Evolutionary conservation across 2,329 filamentous ascomycete species (phyloP).

Genomic region (Talaromyces verruculosus): DNA sequence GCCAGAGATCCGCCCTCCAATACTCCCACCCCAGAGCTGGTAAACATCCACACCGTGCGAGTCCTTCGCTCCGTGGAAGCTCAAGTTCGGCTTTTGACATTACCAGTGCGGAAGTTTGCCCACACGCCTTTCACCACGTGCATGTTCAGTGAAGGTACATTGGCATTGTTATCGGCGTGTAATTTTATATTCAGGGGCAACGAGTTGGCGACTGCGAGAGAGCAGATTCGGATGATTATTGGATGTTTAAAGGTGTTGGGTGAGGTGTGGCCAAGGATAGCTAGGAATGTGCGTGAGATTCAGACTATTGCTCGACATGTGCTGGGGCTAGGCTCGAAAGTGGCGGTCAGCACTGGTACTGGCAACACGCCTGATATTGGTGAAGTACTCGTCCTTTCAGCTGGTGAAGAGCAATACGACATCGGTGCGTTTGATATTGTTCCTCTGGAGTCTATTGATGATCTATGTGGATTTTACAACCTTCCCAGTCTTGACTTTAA

Average conservation of each 20-base stretch:
- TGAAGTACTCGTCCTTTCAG: not conserved
- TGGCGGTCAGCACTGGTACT: not conserved
- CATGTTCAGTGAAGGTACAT: constrained; percentile 43
- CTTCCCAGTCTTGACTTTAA: not conserved
- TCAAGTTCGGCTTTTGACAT: constrained; percentile 41
- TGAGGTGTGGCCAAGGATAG: constrained; percentile 40
- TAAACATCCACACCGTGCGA: constrained; percentile 44
- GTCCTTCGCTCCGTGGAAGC: constrained; percentile 41
- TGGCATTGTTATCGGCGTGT: constrained; percentile 38
- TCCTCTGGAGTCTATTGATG: constrained; percentile 23
- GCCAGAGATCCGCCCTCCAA: constrained; percentile 12
- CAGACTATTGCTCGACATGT: constrained; percentile 42
- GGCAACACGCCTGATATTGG: not conserved
- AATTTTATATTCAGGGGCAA: constrained; percentile 35
- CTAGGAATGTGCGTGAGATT: constrained; percentile 41
- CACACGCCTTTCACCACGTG: constrained; percentile 46
- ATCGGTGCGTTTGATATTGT: constrained; percentile 17
- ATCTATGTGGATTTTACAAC: constrained; percentile 27
- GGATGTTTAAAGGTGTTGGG: constrained; percentile 42
- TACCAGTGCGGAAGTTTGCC: constrained; percentile 37
- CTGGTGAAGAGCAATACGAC: not conserved
- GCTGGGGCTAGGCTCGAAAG: constrained; percentile 23
- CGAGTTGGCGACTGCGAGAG: constrained; percentile 39
- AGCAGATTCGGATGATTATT: constrained; percentile 46
- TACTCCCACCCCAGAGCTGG: constrained; percentile 25